phyloP scores from a whole-genome alignment of 371 early-diverging fungal genomes.

The Rhizopus microsporus region DNA sequence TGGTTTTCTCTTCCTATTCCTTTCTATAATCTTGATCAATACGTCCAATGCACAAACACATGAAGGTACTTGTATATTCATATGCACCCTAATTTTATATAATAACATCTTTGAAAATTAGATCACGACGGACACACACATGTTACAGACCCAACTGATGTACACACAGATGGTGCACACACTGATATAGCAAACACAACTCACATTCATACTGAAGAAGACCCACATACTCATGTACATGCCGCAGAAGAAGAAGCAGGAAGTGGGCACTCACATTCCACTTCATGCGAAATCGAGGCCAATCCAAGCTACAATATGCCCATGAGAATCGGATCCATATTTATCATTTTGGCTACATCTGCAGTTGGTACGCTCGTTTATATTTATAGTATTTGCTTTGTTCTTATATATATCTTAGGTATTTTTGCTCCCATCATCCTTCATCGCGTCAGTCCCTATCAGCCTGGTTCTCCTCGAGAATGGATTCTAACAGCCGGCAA shows the following conservation, averaged over 20 bases:
- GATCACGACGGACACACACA: too few species aligned
- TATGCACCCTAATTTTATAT: too few species aligned
- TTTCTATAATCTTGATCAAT: conserved; percentile 10
- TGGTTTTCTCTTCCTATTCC: conserved; percentile 4
- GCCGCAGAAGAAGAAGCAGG: conserved; percentile 3
- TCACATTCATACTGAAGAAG: background rate
- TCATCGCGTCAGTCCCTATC: conserved; percentile 22
- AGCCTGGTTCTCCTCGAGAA: conserved; percentile 20
- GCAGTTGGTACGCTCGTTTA: conserved; percentile 24
- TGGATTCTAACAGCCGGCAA: conserved; percentile 29
- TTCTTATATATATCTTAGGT: conserved; percentile 12
- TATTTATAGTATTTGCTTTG: background rate
- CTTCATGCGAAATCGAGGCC: conserved; percentile 7
- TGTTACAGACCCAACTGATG: too few species aligned
- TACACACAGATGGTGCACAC: too few species aligned
- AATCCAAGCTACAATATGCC: conserved; percentile 23
- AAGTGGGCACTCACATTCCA: conserved; percentile 14
- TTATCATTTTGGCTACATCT: conserved; percentile 30
- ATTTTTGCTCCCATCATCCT: conserved; percentile 30
- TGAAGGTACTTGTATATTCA: conserved; percentile 19
- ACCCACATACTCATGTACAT: conserved; percentile 1
- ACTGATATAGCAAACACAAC: background rate
- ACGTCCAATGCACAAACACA: conserved; percentile 14
- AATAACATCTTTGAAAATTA: too few species aligned
- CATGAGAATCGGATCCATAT: conserved; percentile 27